Evolutionary conservation across 805 yeast species (phyloP).

Genomic region (Nakazawaea populi): DNA sequence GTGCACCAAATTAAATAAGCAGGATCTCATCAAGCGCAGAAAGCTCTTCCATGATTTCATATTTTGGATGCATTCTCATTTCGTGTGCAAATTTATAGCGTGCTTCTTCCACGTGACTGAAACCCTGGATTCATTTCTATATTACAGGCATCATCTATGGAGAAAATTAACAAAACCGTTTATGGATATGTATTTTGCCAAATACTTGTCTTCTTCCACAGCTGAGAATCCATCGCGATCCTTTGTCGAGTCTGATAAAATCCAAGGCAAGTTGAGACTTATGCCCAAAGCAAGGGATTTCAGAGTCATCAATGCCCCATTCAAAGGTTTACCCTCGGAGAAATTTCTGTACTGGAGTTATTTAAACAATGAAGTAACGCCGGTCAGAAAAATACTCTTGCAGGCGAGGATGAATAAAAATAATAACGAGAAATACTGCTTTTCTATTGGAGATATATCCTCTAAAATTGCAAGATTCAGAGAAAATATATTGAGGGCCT

Average conservation of each 20-base stretch:
- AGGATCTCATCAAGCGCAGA: conserved; percentile 35
- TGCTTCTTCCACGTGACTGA: conserved; percentile 68
- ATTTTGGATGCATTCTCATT: conserved; percentile 48
- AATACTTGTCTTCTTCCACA: conserved; percentile 24
- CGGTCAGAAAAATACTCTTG: conserved; percentile 33
- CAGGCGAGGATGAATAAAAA: conserved; percentile 22
- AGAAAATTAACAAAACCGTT: conserved; percentile 32
- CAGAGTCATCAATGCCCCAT: conserved; percentile 55
- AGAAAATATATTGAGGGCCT: conserved; percentile 12
- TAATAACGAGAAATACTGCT: conserved; percentile 7
- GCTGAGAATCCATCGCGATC: conserved; percentile 7
- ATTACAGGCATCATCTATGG: conserved; percentile 62
- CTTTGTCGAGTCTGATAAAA: conserved; percentile 19
- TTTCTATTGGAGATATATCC: conserved; percentile 42
- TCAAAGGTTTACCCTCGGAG: conserved; percentile 28
- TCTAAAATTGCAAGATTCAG: conserved; percentile 32
- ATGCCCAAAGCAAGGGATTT: conserved; percentile 60
- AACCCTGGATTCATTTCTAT: conserved; percentile 35
- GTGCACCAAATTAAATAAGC: conserved; percentile 26
- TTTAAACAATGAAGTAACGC: conserved; percentile 32
- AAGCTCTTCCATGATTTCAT: conserved; percentile 35
- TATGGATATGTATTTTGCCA: conserved; percentile 33
- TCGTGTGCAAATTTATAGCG: conserved; percentile 41
- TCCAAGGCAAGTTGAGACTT: conserved; percentile 39
- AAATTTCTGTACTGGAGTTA: conserved; percentile 27